phyloP scores from a whole-genome alignment of 371 early-diverging fungal genomes.

The Caulochytrium protostelioides region DNA sequence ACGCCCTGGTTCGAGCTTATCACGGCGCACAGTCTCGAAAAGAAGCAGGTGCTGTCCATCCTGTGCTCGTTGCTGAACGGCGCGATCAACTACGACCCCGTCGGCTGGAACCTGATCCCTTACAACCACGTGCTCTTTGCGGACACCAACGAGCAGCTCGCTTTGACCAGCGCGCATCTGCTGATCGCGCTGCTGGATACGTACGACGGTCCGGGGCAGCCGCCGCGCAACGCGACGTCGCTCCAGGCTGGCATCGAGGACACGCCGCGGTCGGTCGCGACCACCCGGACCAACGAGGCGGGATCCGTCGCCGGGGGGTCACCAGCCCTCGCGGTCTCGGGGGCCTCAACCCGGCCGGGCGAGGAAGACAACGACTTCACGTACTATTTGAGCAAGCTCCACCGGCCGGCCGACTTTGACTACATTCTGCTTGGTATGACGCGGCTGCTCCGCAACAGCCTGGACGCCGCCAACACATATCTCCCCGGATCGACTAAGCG shows the following conservation, averaged over 20 bases:
- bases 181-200: constrained; percentile 49
- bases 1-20: too few species aligned
- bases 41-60: constrained; percentile 45
- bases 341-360: too few species aligned
- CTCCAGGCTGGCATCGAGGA: constrained; percentile 1
- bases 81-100: constrained; percentile 48
- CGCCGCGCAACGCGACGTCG: neutral
- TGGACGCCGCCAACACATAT: constrained; percentile 52
- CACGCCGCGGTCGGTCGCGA: constrained; percentile 8
- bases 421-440: constrained; percentile 47
- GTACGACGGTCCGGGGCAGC: constrained; percentile 1
- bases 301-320: too few species aligned
- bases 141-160: constrained; percentile 45
- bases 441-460: constrained; percentile 51
- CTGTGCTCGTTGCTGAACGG: constrained; percentile 66
- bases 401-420: constrained; percentile 52
- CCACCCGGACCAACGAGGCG: too few species aligned
- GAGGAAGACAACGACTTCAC: constrained; percentile 38
- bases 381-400: constrained; percentile 48
- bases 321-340: too few species aligned
- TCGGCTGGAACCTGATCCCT: constrained; percentile 57
- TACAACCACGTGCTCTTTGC: constrained; percentile 58
- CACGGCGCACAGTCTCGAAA: constrained; percentile 37
- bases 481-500: constrained; percentile 56
- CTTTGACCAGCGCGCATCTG: constrained; percentile 38